Evolutionary conservation across 345 rosid genomes (phyloP).

Genomic region (Rhizophora mangle): DNA sequence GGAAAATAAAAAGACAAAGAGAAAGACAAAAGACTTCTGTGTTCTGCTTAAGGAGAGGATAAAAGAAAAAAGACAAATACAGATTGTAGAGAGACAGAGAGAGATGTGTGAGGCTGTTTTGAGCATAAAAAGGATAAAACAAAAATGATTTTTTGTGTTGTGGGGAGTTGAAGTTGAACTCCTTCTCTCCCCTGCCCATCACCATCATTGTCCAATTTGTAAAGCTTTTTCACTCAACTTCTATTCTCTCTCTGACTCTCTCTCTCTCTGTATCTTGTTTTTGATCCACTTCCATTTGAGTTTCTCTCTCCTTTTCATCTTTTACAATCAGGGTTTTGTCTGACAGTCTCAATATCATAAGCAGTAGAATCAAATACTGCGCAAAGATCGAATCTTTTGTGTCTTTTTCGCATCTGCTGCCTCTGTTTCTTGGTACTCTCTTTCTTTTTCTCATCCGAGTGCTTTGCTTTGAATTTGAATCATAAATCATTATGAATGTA

Average conservation of each 20-base stretch:
- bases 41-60: constrained; percentile 17
- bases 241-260: background rate
- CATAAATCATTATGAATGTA: constrained; percentile 35
- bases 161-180: constrained; percentile 15
- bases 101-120: background rate
- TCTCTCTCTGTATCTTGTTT: constrained; percentile 9
- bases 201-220: constrained; percentile 37
- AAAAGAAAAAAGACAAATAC: constrained; percentile 32
- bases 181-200: constrained; percentile 29
- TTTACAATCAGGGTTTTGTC: constrained; percentile 25
- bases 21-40: constrained; percentile 12
- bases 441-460: background rate
- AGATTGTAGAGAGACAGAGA: constrained; percentile 19
- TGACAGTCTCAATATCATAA: constrained; percentile 5
- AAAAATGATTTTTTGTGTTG: constrained; percentile 16
- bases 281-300: background rate
- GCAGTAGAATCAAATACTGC: background rate
- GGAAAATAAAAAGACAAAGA: background rate
- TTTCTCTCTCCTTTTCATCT: background rate
- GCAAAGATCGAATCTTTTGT: constrained; percentile 8
- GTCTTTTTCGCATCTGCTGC: background rate
- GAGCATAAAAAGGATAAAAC: background rate
- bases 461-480: constrained; percentile 12
- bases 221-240: constrained; percentile 20
- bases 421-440: constrained; percentile 10